Base-by-base conservation (phyloP, 1,139 yeast species). In the Scheffersomyces insectosa region DNA sequence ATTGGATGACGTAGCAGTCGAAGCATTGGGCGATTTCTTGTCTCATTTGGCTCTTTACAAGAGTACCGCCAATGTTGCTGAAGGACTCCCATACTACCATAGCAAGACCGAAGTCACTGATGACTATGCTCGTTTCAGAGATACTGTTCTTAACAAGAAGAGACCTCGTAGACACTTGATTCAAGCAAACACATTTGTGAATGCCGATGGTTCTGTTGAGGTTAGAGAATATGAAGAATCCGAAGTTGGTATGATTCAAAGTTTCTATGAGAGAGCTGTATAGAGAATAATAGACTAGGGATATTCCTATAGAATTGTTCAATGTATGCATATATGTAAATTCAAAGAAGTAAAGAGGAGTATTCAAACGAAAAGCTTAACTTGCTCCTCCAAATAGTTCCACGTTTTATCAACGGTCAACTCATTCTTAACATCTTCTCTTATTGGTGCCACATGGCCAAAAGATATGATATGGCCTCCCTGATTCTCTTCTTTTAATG, bases 91-190 rank as follows among this genome's bases (percentile, higher is more conserved):
- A 14, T 85, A 82, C 61, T 89, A 84, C 63, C 66, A 66, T 41
- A 81, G 80, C 28, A 82, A 83, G 67, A 84, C 95, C 11, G 70
- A 76, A 2, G 95, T 88, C 31, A 77, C 81, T 5, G 74, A 72
- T 10, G 88, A 85, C 23, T 68, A 84, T 48, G 80, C 85, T 33
- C 68, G 74, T 52, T 85, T 77, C 60, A 78, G 96, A 66, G 84
- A 82, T 44, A 70, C 76, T 37, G 90, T 89, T 14, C 68, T 88
- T 49, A 70, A 70, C 42, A 85, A 87, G 62, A 87, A 88, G 66
- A 71, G 83, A 50, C 95, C 97, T 48, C 79, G 97, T 61, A 85
- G 83, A 63, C 95, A 88, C 62, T 78, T 85, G 56, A 82, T 89
- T 45, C 97, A 89, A 66, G 88, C 89, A 30, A 89, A 89, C 64